Conservation (phyloP, 73 alveolate species). For the Tetrahymena thermophila region DNA sequence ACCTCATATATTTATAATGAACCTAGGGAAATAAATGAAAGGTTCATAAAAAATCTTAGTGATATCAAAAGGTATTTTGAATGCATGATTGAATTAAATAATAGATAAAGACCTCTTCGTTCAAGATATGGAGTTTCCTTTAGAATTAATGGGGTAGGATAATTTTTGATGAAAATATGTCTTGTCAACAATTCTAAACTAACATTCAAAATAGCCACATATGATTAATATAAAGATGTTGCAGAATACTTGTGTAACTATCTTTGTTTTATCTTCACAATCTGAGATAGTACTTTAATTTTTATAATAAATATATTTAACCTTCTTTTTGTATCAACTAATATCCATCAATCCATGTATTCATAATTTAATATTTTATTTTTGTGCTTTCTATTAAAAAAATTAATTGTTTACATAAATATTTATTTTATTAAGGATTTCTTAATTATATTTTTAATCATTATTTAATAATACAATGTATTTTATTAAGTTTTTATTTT, state of each 20-base stretch:
- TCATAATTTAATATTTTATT: too few relatives aligned
- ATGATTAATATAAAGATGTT: neutral
- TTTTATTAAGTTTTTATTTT: too few relatives aligned
- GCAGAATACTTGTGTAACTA: neutral
- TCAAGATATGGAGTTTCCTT: neutral
- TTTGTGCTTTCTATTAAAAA: too few relatives aligned
- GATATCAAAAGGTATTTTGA: neutral
- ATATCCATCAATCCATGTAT: too few relatives aligned
- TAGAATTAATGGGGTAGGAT: neutral
- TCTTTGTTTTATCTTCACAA: neutral
- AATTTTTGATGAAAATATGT: neutral
- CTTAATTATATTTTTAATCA: too few relatives aligned
- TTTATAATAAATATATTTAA: neutral
- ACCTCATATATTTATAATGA: neutral
- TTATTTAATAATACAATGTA: too few relatives aligned
- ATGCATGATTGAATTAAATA: neutral
- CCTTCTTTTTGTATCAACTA: neutral
- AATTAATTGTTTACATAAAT: too few relatives aligned
- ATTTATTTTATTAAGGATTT: too few relatives aligned
- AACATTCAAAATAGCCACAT: neutral
- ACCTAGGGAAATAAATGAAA: neutral
- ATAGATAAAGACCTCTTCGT: neutral
- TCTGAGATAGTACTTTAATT: neutral
- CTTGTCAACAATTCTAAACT: neutral
- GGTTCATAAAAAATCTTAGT: neutral